Conservation (phyloP, 225 moss, liverwort and hornwort species). For the Asterella californica region DNA sequence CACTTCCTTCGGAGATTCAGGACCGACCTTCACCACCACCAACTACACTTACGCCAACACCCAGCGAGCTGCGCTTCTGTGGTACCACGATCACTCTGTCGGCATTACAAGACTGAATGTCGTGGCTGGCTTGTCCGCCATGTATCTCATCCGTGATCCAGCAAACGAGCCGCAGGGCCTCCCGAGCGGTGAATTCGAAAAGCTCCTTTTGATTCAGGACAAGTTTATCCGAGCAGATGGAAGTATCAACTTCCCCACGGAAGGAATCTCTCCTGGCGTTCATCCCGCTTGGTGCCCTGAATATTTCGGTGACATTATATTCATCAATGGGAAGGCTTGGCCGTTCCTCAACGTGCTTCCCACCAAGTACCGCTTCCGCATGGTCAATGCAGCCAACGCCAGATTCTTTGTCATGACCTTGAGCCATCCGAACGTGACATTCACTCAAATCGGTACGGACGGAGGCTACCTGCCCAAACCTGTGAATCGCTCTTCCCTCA, state of each 20-base stretch:
- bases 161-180: conserved; percentile 7
- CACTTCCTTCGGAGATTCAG: conserved; percentile 40
- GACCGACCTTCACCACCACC: conserved; percentile 27
- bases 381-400: conserved; percentile 54
- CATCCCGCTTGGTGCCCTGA: conserved; percentile 67
- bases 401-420: conserved; percentile 51
- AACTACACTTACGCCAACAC: conserved; percentile 52
- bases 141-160: conserved; percentile 10
- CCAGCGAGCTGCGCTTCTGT: conserved; percentile 49
- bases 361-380: conserved; percentile 27
- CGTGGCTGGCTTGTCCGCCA: conserved; percentile 21
- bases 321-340: conserved; percentile 63
- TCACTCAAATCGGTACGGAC: conserved; percentile 60
- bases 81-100: conserved; percentile 65
- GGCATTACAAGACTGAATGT: conserved; percentile 59
- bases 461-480: conserved; percentile 42
- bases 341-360: conserved; percentile 43
- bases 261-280: conserved; percentile 35
- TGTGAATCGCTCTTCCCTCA: conserved; percentile 20
- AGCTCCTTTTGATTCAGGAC: conserved; percentile 25
- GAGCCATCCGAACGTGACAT: conserved; percentile 30
- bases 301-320: conserved; percentile 55
- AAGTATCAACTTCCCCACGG: conserved; percentile 54
- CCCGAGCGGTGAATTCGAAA: conserved; percentile 22
- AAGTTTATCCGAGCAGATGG: conserved; percentile 24